phyloP scores from a whole-genome alignment of 345 rosid species.

The Pugionium dolabratum region DNA sequence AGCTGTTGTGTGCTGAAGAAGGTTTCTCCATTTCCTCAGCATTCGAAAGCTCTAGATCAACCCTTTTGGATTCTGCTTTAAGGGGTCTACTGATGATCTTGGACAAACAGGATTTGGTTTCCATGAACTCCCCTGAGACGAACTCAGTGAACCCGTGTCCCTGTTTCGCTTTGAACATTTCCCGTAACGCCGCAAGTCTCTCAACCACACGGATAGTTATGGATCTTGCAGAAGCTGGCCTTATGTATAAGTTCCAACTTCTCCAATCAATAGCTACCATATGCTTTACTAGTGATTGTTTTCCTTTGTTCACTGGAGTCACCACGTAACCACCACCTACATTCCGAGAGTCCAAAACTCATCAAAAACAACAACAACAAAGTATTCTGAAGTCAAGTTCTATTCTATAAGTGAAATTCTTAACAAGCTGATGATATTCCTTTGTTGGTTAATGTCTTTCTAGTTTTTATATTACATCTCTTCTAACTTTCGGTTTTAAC shows the following conservation, averaged over 20 bases:
- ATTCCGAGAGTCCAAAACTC: background rate
- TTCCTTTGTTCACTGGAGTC: slow-evolving; percentile 70
- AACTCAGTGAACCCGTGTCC: slow-evolving; percentile 52
- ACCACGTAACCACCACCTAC: slow-evolving; percentile 94
- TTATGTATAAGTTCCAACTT: slow-evolving; percentile 68
- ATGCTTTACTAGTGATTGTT: slow-evolving; percentile 77
- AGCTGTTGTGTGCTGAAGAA: slow-evolving; percentile 45
- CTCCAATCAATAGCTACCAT: slow-evolving; percentile 97
- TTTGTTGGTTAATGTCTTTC: background rate
- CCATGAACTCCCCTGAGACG: slow-evolving; percentile 43
- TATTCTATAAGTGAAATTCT: too few relatives aligned
- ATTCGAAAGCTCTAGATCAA: slow-evolving; percentile 27
- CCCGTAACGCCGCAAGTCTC: slow-evolving; percentile 86
- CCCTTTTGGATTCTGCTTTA: slow-evolving; percentile 33
- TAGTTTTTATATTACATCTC: background rate
- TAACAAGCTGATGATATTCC: too few relatives aligned
- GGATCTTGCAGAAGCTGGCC: slow-evolving; percentile 63
- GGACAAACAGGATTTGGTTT: slow-evolving; percentile 39
- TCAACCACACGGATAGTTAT: slow-evolving; percentile 80
- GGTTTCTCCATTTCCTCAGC: slow-evolving; percentile 50
- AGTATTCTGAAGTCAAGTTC: background rate
- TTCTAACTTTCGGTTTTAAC: background rate
- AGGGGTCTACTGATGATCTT: slow-evolving; percentile 37
- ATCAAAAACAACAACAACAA: background rate
- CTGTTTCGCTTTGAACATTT: slow-evolving; percentile 63